Conservation (phyloP, 2,329 filamentous ascomycete species). For the Grosmannia penicillata region DNA sequence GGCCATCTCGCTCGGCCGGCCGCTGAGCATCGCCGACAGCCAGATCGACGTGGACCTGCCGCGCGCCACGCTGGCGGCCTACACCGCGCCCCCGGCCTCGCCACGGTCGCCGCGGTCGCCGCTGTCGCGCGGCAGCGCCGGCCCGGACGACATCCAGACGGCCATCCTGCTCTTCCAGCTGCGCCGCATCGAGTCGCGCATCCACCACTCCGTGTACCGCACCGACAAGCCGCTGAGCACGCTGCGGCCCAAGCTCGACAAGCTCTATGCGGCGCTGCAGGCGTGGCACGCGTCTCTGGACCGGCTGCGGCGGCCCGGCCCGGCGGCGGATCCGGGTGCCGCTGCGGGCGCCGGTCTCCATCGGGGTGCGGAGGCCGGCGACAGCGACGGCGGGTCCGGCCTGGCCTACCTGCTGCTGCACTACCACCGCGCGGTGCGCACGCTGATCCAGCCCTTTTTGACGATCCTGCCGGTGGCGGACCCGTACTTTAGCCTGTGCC, state of each 20-base stretch:
- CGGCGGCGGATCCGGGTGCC: constrained; percentile 16
- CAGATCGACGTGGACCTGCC: constrained; percentile 35
- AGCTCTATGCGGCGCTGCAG: constrained; percentile 27
- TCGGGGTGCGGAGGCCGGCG: constrained; percentile 8
- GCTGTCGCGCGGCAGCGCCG: neutral
- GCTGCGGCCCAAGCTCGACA: constrained; percentile 30
- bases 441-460: constrained; percentile 34
- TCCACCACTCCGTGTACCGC: constrained; percentile 36
- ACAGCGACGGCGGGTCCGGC: constrained; percentile 7
- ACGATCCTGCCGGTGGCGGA: constrained; percentile 28
- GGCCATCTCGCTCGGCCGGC: constrained; percentile 33
- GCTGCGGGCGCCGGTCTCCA: constrained; percentile 13
- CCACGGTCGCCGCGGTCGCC: neutral
- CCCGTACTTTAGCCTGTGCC: constrained; percentile 28
- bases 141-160: constrained; percentile 21
- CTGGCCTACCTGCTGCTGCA: constrained; percentile 32
- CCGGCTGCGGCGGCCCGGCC: constrained; percentile 12
- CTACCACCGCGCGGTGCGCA: constrained; percentile 32
- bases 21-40: constrained; percentile 32
- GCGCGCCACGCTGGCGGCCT: constrained; percentile 15
- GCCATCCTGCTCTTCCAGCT: constrained; percentile 28
- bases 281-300: constrained; percentile 19
- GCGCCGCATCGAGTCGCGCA: constrained; percentile 30
- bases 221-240: constrained; percentile 28
- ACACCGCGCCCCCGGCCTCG: too few species aligned